Base-by-base conservation (phyloP, 208 protist species). In the Leptomonas seymouri region DNA sequence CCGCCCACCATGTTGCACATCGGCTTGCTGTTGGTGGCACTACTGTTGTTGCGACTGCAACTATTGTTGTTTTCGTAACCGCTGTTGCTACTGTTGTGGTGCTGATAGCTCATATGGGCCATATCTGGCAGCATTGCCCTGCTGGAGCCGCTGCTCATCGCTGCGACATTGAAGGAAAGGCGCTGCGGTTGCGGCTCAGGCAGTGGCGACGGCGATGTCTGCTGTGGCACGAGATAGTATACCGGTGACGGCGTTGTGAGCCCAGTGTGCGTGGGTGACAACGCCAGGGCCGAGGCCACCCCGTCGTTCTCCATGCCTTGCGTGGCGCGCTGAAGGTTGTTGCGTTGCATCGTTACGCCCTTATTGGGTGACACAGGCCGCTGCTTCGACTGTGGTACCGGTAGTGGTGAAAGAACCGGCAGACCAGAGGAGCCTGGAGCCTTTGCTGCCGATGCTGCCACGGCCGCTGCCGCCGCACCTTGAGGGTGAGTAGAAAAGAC, bases 401-500 rank as follows among this genome's bases (percentile, higher is more conserved):
- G 30, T 7, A 8, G 6, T 15, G 50, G 46, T 16, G 49, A 67
- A 8, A 27, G n/a, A 16, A 54, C 18, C 45, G 56, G 62, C 20
- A 27, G 64, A 49, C 9, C 9, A 21, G 23, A 51, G 61, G 28
- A 20, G 57, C 39, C 2, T 25, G 55, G 27, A 9, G 34, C 9
- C 3, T 39, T 39, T 3, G 36, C 30, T 3, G 59, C 45, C 8
- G 44, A 16, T 3, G 59, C 28, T 16, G 44, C 30, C 2, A 31
- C 46, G 1, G 59, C 45, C n/a, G 30, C 28, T n/a, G 59, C 46
- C 4, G 56, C 48, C 2, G 46, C 63, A n/a, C 55, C 67, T 48
- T 53, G 60, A 3, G 71, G 71, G 41, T 67, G 64, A 0, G 64
- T 77, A 6, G 64, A 67, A 57, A 77, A 77, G 49, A 77, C 64